A percentile compares a stretch with the other conserved stretches of the same genome.
phyloP scores from a whole-genome alignment of 116 monocot species.

The Trichopus zeylanicus region DNA sequence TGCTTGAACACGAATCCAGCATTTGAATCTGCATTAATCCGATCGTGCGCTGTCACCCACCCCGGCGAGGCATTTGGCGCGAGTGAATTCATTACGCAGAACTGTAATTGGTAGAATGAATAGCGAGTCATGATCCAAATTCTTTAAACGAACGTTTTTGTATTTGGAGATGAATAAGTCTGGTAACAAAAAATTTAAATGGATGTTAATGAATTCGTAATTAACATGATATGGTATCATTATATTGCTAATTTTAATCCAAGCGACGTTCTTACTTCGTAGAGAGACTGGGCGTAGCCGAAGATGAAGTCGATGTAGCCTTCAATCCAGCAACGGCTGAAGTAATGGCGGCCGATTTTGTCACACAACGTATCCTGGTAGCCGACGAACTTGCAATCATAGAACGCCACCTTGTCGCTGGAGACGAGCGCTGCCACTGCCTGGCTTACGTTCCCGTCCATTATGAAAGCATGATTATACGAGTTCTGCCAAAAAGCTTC shows the following conservation, averaged over 20 bases:
- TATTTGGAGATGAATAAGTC: neutral
- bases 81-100: constrained; percentile 9
- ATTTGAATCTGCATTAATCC: neutral
- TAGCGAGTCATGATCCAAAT: too few species aligned
- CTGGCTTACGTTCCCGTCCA: neutral
- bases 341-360: constrained; percentile 26
- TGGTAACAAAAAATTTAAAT: neutral
- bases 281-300: constrained; percentile 23
- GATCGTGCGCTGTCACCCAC: constrained; percentile 17
- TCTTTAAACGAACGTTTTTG: neutral
- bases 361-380: constrained; percentile 31
- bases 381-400: constrained; percentile 18
- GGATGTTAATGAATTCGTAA: neutral
- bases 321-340: constrained; percentile 14
- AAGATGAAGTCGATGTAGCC: constrained; percentile 30
- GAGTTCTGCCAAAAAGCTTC: neutral
- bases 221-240: too few species aligned
- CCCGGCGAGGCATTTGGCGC: neutral
- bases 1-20: constrained; percentile 27
- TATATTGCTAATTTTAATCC: too few species aligned
- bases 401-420: constrained; percentile 21
- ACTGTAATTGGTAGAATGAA: too few species aligned
- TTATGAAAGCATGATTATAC: too few species aligned
- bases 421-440: constrained; percentile 15
- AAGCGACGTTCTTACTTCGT: too few species aligned